These are phyloP conservation scores for Xylaria telfairii DNA, from an alignment of 495 filamentous ascomycete species.

Conservation along the genomic window DNA sequence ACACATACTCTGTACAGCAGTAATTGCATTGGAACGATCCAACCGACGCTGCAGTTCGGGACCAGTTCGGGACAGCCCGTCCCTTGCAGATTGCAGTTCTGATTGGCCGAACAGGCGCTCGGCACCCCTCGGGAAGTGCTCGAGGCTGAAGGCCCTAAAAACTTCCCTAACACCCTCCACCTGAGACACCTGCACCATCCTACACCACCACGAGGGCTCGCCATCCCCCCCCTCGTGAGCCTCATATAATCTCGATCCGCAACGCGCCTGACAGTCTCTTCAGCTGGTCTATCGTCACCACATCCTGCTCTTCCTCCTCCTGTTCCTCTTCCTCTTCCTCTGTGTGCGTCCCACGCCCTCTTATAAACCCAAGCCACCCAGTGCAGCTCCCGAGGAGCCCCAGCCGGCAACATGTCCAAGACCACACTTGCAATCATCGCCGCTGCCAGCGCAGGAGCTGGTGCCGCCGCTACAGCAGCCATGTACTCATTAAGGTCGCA, in stretches of 20 bases:
- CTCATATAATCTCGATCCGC: slow-evolving; percentile 35
- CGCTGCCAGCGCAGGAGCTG: slow-evolving; percentile 85
- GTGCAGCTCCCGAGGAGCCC: slow-evolving; percentile 25
- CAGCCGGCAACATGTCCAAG: slow-evolving; percentile 72
- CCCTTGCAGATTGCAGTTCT: background rate
- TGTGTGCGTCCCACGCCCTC: background rate
- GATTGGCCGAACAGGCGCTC: slow-evolving; percentile 19
- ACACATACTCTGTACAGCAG: background rate
- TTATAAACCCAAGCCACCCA: slow-evolving; percentile 35
- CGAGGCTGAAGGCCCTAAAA: slow-evolving; percentile 34
- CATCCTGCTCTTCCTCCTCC: slow-evolving; percentile 5
- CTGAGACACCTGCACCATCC: slow-evolving; percentile 38
- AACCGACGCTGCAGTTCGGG: background rate
- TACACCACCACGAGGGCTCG: slow-evolving; percentile 38
- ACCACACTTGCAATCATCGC: slow-evolving; percentile 86
- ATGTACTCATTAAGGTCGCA: slow-evolving; percentile 69
- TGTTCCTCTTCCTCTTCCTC: slow-evolving; percentile 12
- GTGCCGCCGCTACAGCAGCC: slow-evolving; percentile 77
- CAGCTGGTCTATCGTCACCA: slow-evolving; percentile 22
- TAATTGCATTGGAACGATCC: background rate
- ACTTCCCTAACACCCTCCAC: slow-evolving; percentile 23
- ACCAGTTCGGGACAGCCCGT: slow-evolving; percentile 21
- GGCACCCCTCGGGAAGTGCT: background rate
- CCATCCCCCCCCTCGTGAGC: slow-evolving; percentile 37
- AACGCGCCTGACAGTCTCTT: slow-evolving; percentile 35